phyloP scores from a whole-genome alignment of 1,284 basidiomycete species.

The Caloboletus firmus region DNA sequence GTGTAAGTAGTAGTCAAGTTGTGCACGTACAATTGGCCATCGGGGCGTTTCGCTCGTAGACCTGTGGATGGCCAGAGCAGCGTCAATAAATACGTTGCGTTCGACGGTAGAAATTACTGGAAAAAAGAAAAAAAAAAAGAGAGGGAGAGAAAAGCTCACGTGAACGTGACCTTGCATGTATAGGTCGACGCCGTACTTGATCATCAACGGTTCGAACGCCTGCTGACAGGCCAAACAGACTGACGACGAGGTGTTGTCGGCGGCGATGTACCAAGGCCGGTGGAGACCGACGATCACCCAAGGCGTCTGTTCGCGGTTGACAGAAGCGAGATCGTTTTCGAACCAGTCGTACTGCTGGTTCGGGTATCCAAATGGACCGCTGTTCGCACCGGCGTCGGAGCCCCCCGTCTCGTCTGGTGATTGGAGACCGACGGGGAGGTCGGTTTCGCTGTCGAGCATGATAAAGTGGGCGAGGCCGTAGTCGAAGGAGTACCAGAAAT shows the following conservation, averaged over 20 bases:
- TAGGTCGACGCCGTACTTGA: slow-evolving; percentile 33
- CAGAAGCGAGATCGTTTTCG: slow-evolving; percentile 26
- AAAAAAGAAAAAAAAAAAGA: too few species aligned
- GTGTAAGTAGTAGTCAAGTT: too few species aligned
- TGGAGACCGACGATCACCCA: slow-evolving; percentile 33
- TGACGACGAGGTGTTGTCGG: slow-evolving; percentile 8
- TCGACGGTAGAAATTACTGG: too few species aligned
- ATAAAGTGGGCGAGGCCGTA: slow-evolving; percentile 33
- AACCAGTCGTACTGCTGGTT: slow-evolving; percentile 33
- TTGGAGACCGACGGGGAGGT: slow-evolving; percentile 26
- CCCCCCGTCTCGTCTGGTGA: slow-evolving; percentile 25
- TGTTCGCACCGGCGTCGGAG: slow-evolving; percentile 16
- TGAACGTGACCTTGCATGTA: slow-evolving; percentile 35
- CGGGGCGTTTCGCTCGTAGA: slow-evolving; percentile 30
- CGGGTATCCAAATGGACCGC: slow-evolving; percentile 28
- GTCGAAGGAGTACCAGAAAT: slow-evolving; percentile 35
- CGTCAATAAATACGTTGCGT: neutral
- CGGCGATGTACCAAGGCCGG: slow-evolving; percentile 28
- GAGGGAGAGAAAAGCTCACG: slow-evolving; percentile 1
- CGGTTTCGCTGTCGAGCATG: slow-evolving; percentile 25
- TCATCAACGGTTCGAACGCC: slow-evolving; percentile 32
- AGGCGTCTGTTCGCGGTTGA: slow-evolving; percentile 25
- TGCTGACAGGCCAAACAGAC: slow-evolving; percentile 26
- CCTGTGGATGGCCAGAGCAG: slow-evolving; percentile 3
- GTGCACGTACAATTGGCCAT: slow-evolving; percentile 28